A percentile compares a stretch with the other conserved stretches of the same genome.
phyloP scores from a whole-genome alignment of 2,329 filamentous ascomycete genomes.

The Beauveria sp. region DNA sequence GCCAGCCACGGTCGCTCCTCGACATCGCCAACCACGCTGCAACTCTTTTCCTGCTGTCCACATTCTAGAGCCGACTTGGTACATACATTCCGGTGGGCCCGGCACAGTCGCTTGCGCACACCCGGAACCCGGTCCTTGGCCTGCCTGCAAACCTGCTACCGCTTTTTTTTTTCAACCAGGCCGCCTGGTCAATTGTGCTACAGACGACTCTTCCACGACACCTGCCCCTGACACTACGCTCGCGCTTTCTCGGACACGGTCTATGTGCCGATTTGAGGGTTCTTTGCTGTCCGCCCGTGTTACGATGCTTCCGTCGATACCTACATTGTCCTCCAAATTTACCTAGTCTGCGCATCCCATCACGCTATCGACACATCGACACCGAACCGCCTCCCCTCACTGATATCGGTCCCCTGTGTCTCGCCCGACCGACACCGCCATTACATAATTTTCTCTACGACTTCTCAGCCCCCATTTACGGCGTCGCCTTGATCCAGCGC shows the following conservation, averaged over 20 bases:
- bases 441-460: background rate
- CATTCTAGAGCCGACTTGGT: background rate
- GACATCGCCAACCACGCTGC: background rate
- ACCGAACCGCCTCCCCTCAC: background rate
- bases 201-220: slow-evolving; percentile 3
- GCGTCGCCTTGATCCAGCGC: background rate
- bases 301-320: background rate
- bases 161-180: background rate
- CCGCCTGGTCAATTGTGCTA: slow-evolving; percentile 5
- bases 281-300: background rate
- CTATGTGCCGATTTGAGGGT: background rate
- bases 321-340: background rate
- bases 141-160: background rate
- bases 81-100: slow-evolving; percentile 5
- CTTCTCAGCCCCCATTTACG: background rate
- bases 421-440: background rate
- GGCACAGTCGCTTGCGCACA: slow-evolving; percentile 2
- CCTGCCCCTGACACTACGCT: slow-evolving; percentile 1
- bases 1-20: background rate
- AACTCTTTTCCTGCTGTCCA: background rate
- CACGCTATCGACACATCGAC: background rate
- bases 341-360: background rate
- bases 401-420: slow-evolving; percentile 2
- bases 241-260: background rate
- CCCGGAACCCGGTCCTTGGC: background rate